These are phyloP conservation scores for Saitozyma sp. DNA, from an alignment of 768 basidiomycete species.

Conservation along the genomic window DNA sequence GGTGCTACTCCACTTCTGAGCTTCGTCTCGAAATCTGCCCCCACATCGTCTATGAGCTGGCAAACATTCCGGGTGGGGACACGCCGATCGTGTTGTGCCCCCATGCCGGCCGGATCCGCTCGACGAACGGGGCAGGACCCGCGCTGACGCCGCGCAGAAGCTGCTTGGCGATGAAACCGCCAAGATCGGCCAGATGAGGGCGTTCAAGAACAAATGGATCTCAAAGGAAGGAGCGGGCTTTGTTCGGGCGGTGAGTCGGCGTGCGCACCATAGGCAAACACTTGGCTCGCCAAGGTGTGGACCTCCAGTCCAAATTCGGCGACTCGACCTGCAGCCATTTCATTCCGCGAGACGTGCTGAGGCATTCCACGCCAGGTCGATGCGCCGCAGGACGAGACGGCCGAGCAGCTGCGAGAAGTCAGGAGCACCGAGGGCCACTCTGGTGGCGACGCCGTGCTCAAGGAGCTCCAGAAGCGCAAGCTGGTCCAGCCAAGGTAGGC, in stretches of 20 bases:
- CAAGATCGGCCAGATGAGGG: slow-evolving; percentile 90
- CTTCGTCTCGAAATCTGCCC: no score
- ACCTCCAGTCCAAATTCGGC: no score
- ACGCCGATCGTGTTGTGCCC: not conserved
- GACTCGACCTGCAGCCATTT: not conserved
- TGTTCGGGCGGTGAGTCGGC: slow-evolving; percentile 71
- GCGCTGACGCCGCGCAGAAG: slow-evolving; percentile 26
- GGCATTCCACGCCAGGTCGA: slow-evolving; percentile 55
- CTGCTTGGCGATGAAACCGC: slow-evolving; percentile 81
- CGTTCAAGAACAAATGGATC: slow-evolving; percentile 98
- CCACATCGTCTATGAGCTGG: no score
- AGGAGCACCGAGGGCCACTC: slow-evolving; percentile 69
- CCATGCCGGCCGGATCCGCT: no score
- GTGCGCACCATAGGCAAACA: no score
- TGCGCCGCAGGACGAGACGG: slow-evolving; percentile 72
- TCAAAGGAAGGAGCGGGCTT: slow-evolving; percentile 81
- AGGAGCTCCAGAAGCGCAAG: slow-evolving; percentile 89
- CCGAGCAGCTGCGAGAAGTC: slow-evolving; percentile 71
- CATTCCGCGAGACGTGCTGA: not conserved
- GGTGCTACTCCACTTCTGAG: not conserved
- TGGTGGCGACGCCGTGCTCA: slow-evolving; percentile 73
- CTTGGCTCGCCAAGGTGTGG: no score
- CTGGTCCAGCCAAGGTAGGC: slow-evolving; percentile 76
- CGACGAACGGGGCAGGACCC: no score
- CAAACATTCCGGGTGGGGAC: no score